Base-by-base conservation (phyloP, 176 grass and related monocot genomes). In the Oryza longistaminata region DNA sequence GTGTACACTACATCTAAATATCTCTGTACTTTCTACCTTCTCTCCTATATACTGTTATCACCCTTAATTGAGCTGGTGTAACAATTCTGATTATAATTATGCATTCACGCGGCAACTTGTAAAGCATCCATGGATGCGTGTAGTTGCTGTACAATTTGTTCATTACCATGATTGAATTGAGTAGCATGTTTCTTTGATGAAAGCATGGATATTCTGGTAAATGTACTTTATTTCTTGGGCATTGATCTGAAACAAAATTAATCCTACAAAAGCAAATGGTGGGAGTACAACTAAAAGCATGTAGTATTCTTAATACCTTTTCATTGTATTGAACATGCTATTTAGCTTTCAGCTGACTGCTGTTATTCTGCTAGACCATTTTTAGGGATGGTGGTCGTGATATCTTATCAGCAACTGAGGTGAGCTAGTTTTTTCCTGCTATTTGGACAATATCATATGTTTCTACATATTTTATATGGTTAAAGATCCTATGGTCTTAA, bases 341-440 rank as follows among this genome's bases (percentile, higher is more conserved):
- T 11, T 24, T 75, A 39, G 6, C 61, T 55, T 74, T 46, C 11
- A 66, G 9, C 49, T 87, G 66, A 87, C 12, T 77, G 66, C 15
- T 78, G 3, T 79, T 88, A 44, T 75, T 87, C 2, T 85, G n/a
- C 10, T 78, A 90, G 88, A 44, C 69, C 68, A 87, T 85, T 60
- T 52, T 68, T 29, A 82, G 76, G 78, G 87, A 86, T 79, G 76
- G 81, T 75, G 55, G 68, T 53, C 67, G 9, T 88, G 81, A 89
- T 21, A 86, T 19, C 71, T 74, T 78, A 67, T 17, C 79, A 39
- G 27, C 84, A 26, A 86, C 83, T 76, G 92, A 87, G 90, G 95
- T 97, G 75, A 66, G 76, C 37, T 82, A 49, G 12, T 44, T 78
- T 85, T 64, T 19, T 25, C 29, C 29, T 71, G 15, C 21, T 55